phyloP scores from a whole-genome alignment of 2,329 filamentous ascomycete species.

The Aspergillus tanneri region DNA sequence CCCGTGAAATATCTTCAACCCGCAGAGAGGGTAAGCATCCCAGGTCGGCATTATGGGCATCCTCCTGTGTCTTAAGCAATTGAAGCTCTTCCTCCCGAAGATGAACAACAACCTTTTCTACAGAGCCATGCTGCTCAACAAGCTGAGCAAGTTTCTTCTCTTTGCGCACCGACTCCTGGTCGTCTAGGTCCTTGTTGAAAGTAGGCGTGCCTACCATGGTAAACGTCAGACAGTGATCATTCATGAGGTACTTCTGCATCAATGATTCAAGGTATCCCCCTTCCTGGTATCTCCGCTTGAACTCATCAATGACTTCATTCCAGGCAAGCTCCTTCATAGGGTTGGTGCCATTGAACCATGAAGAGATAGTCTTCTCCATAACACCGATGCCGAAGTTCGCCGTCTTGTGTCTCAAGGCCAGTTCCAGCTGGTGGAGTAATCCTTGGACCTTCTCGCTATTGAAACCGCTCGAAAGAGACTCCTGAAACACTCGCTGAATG shows the following conservation, averaged over 20 bases:
- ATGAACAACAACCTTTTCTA: slow-evolving; percentile 67
- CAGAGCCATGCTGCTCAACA: slow-evolving; percentile 65
- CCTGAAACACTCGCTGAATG: slow-evolving; percentile 69
- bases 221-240: slow-evolving; percentile 82
- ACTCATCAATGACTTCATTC: slow-evolving; percentile 82
- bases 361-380: slow-evolving; percentile 81
- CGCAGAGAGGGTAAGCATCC: slow-evolving; percentile 85
- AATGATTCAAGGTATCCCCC: slow-evolving; percentile 80
- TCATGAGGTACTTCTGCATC: slow-evolving; percentile 85
- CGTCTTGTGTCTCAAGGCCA: slow-evolving; percentile 94
- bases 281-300: slow-evolving; percentile 72
- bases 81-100: slow-evolving; percentile 77
- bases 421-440: slow-evolving; percentile 87
- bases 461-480: slow-evolving; percentile 74
- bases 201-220: slow-evolving; percentile 85
- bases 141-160: slow-evolving; percentile 70
- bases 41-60: slow-evolving; percentile 78
- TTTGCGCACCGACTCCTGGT: slow-evolving; percentile 76
- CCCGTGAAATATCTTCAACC: slow-evolving; percentile 82
- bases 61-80: slow-evolving; percentile 77
- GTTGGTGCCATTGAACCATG: slow-evolving; percentile 94
- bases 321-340: slow-evolving; percentile 88
- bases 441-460: slow-evolving; percentile 89
- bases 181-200: slow-evolving; percentile 70
- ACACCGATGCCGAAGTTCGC: slow-evolving; percentile 91